phyloP scores from a whole-genome alignment of 768 basidiomycete genomes.

The Lactifluus pinguis region DNA sequence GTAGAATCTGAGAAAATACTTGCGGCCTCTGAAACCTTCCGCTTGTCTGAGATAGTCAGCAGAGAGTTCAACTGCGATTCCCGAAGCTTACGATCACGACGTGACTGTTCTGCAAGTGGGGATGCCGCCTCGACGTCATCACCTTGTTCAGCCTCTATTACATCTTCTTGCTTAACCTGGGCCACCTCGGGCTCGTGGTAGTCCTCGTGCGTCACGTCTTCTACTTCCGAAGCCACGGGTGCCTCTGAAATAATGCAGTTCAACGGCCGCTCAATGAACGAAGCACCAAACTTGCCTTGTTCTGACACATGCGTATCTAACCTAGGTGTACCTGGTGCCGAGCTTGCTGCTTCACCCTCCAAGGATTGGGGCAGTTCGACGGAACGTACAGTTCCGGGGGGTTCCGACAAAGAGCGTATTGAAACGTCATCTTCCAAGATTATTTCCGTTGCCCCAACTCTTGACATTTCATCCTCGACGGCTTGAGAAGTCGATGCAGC shows the following conservation, averaged over 20 bases:
- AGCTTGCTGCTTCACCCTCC: neutral
- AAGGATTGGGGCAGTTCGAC: neutral
- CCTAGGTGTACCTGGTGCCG: neutral
- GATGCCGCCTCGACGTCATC: neutral
- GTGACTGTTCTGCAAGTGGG: slow-evolving; percentile 8
- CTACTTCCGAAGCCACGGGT: neutral
- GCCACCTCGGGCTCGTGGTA: neutral
- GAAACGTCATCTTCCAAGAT: neutral
- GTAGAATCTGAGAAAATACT: slow-evolving; percentile 31
- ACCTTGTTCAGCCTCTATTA: slow-evolving; percentile 6
- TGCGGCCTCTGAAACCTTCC: slow-evolving; percentile 51
- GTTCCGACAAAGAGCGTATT: neutral
- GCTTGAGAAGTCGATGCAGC: neutral
- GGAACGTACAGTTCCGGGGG: neutral
- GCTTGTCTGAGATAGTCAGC: slow-evolving; percentile 44
- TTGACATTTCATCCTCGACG: neutral
- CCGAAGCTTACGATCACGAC: slow-evolving; percentile 14
- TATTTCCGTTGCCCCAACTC: neutral
- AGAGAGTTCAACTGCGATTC: neutral
- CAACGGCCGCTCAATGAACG: neutral
- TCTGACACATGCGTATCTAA: neutral
- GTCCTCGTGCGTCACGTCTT: neutral
- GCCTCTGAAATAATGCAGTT: neutral
- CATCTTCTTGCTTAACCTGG: neutral
- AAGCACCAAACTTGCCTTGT: neutral